These are phyloP conservation scores for Ogataea pini DNA, from an alignment of 805 yeast genomes.

Conservation along the genomic window DNA sequence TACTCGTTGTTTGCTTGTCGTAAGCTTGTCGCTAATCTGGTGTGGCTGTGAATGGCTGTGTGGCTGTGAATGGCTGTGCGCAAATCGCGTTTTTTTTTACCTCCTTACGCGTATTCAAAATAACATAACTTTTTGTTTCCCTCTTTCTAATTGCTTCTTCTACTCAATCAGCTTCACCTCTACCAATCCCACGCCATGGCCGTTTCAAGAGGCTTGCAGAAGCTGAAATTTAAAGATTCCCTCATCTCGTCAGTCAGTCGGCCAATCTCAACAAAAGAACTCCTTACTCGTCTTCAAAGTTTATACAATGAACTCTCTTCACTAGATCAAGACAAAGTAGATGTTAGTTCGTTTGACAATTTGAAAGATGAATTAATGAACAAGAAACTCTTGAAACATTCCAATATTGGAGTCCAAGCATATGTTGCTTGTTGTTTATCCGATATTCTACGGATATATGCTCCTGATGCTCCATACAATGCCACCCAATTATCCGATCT, in stretches of 20 bases:
- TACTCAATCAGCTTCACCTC: not conserved
- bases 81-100: not conserved
- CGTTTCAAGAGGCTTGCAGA: slow-evolving; percentile 19
- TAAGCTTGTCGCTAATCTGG: too few species aligned
- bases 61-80: not conserved
- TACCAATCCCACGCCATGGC: slow-evolving; percentile 15
- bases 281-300: slow-evolving; percentile 53
- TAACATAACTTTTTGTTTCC: slow-evolving; percentile 7
- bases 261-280: slow-evolving; percentile 62
- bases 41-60: too few species aligned
- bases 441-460: slow-evolving; percentile 74
- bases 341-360: slow-evolving; percentile 44
- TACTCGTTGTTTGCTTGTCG: too few species aligned
- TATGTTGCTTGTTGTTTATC: slow-evolving; percentile 71
- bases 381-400: slow-evolving; percentile 58
- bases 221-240: slow-evolving; percentile 16
- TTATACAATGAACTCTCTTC: slow-evolving; percentile 65
- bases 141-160: slow-evolving; percentile 5
- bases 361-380: slow-evolving; percentile 55
- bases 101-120: slow-evolving; percentile 12
- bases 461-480: slow-evolving; percentile 89
- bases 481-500: slow-evolving; percentile 60
- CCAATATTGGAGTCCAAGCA: slow-evolving; percentile 69
- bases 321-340: slow-evolving; percentile 60
- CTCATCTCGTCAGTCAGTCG: slow-evolving; percentile 58